Percentiles rank a stretch among this genome's conserved stretches.
These are phyloP conservation scores for Psidium friedrichsthalianum DNA, from an alignment of 345 rosid species.

Conservation along the genomic window DNA sequence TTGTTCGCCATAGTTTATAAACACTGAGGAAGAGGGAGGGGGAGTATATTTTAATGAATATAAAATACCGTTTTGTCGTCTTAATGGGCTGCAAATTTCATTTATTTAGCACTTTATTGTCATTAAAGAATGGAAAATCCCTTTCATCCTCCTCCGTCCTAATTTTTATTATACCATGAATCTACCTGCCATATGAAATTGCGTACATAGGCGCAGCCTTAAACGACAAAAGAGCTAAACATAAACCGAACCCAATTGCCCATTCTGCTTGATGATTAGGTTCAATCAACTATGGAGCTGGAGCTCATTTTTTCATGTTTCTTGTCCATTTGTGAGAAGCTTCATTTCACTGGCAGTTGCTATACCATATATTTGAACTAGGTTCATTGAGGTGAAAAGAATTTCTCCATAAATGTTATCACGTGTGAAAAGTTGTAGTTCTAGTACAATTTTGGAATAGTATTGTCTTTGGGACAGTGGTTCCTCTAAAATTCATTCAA, in stretches of 20 bases:
- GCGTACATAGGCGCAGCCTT: slow-evolving; percentile 16
- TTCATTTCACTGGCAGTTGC: background rate
- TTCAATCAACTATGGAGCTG: background rate
- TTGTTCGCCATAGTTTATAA: slow-evolving; percentile 45
- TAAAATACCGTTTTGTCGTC: slow-evolving; percentile 51
- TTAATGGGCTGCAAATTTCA: slow-evolving; percentile 63
- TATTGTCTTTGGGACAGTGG: background rate
- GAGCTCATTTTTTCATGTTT: background rate
- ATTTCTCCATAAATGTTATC: background rate
- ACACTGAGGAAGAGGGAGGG: slow-evolving; percentile 59
- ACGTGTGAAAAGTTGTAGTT: background rate
- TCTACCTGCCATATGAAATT: slow-evolving; percentile 23
- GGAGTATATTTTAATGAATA: slow-evolving; percentile 35
- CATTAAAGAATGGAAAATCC: background rate
- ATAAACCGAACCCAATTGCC: slow-evolving; percentile 38
- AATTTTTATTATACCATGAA: background rate
- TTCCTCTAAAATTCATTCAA: background rate
- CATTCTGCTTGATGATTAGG: background rate
- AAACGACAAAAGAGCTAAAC: slow-evolving; percentile 40
- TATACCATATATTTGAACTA: background rate
- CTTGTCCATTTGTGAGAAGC: background rate
- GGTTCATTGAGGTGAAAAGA: background rate
- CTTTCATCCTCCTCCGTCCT: slow-evolving; percentile 7
- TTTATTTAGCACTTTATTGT: slow-evolving; percentile 18
- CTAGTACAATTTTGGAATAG: background rate